phyloP scores from a whole-genome alignment of 192 early-diverging fungal species.

The Chytriomyces sp. region DNA sequence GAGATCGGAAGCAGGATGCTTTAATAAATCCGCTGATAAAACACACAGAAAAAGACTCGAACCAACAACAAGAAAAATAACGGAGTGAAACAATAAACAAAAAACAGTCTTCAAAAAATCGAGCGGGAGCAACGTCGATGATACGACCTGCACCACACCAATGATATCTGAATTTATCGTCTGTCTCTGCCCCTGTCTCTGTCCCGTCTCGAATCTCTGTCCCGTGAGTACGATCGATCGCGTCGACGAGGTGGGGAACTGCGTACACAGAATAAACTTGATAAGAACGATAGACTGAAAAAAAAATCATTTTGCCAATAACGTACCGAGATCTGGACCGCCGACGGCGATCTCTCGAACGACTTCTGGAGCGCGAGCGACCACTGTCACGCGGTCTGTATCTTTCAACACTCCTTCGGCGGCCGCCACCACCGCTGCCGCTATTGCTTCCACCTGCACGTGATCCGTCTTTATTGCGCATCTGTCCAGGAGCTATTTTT shows the following conservation, averaged over 20 bases:
- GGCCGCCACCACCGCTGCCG: neutral
- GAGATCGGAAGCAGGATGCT: neutral
- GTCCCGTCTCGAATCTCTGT: conserved; percentile 26
- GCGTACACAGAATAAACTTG: neutral
- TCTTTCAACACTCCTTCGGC: conserved; percentile 18
- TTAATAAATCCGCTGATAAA: conserved; percentile 1
- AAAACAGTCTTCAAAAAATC: neutral
- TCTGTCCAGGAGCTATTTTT: conserved; percentile 42
- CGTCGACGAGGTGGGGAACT: conserved; percentile 24
- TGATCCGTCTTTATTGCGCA: conserved; percentile 20
- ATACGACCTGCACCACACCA: too few species aligned
- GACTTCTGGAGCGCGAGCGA: neutral
- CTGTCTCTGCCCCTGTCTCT: neutral
- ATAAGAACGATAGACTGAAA: neutral
- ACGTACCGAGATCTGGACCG: conserved; percentile 4
- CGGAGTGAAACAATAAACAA: neutral
- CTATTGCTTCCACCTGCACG: too few species aligned
- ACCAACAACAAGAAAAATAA: neutral
- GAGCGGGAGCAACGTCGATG: too few species aligned
- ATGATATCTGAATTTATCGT: neutral
- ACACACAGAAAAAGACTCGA: conserved; percentile 9
- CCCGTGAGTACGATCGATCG: conserved; percentile 24
- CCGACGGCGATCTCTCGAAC: conserved; percentile 11
- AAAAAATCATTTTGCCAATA: neutral
- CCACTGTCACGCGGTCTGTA: conserved; percentile 7